Percentiles rank a stretch among this genome's conserved stretches.
phyloP scores from a whole-genome alignment of 2,329 filamentous ascomycete species.

The Penicillium sp. region DNA sequence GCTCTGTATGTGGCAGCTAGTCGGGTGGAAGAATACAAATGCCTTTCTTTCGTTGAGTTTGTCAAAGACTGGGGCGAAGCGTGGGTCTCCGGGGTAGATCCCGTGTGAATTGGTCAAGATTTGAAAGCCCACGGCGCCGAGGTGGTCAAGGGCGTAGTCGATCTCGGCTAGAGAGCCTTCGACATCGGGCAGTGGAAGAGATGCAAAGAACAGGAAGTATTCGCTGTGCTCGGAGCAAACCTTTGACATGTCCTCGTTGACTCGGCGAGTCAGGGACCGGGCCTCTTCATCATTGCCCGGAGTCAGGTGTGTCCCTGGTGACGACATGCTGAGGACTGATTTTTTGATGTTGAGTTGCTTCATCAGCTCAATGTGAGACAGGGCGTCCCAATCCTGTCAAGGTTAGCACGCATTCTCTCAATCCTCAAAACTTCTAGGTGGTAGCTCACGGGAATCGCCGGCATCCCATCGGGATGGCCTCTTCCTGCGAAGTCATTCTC shows the following conservation, averaged over 20 bases:
- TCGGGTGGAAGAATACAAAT: conserved; percentile 58
- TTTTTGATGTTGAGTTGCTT: conserved; percentile 49
- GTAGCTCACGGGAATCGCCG: conserved; percentile 17
- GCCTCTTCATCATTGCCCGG: conserved; percentile 39
- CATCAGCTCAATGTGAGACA: conserved; percentile 54
- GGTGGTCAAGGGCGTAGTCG: conserved; percentile 39
- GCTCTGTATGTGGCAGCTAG: conserved; percentile 29
- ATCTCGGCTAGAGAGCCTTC: conserved; percentile 51
- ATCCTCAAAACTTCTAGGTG: background rate
- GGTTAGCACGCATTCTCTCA: background rate
- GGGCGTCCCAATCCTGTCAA: conserved; percentile 44
- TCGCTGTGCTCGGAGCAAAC: conserved; percentile 26
- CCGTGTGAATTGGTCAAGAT: conserved; percentile 56
- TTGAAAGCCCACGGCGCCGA: conserved; percentile 53
- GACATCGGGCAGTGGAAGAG: conserved; percentile 54
- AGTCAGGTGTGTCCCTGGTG: conserved; percentile 53
- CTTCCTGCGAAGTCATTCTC: conserved; percentile 21
- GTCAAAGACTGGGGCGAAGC: conserved; percentile 50
- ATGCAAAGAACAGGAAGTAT: conserved; percentile 56
- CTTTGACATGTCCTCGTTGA: conserved; percentile 29
- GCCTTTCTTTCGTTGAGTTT: conserved; percentile 49
- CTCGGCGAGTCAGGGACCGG: conserved; percentile 40
- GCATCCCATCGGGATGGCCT: conserved; percentile 24
- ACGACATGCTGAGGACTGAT: conserved; percentile 56
- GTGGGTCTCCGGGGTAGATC: conserved; percentile 51